These are phyloP conservation scores for Diaporthe destruens DNA, from an alignment of 2,329 filamentous ascomycete species.

Conservation along the genomic window DNA sequence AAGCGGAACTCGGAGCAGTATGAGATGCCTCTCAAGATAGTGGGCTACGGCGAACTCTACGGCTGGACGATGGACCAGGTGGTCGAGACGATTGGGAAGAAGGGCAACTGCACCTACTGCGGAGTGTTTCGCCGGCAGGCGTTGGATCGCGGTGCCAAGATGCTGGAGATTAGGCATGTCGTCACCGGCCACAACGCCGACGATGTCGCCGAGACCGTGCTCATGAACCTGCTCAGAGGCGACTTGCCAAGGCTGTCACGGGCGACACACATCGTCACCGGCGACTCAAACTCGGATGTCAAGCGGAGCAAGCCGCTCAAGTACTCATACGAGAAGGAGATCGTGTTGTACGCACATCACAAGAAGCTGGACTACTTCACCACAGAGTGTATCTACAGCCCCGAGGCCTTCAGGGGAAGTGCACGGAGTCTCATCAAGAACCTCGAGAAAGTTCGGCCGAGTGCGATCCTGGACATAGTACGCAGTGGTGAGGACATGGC, in stretches of 20 bases:
- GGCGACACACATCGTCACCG: conserved; percentile 91
- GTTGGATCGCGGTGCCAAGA: conserved; percentile 89
- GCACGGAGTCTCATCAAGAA: conserved; percentile 95
- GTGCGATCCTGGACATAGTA: conserved; percentile 94
- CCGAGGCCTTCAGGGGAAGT: conserved; percentile 94
- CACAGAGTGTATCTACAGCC: conserved; percentile 98
- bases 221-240: conserved; percentile 95
- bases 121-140: conserved; percentile 96
- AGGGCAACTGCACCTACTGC: conserved; percentile 99
- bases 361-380: conserved; percentile 98
- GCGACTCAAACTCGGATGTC: conserved; percentile 82
- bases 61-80: conserved; percentile 99
- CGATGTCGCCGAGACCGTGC: conserved; percentile 94
- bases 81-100: conserved; percentile 95
- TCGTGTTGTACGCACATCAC: conserved; percentile 96
- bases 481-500: conserved; percentile 97
- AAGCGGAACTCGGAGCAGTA: conserved; percentile 94
- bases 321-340: conserved; percentile 99
- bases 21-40: conserved; percentile 89
- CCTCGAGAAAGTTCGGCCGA: conserved; percentile 90
- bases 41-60: conserved; percentile 94
- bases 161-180: conserved; percentile 89
- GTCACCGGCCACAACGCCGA: conserved; percentile 98
- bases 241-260: conserved; percentile 89
- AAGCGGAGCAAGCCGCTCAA: conserved; percentile 97